Conservation (phyloP, 352 stramenopile genomes). For the Phytophthora lateralis region DNA sequence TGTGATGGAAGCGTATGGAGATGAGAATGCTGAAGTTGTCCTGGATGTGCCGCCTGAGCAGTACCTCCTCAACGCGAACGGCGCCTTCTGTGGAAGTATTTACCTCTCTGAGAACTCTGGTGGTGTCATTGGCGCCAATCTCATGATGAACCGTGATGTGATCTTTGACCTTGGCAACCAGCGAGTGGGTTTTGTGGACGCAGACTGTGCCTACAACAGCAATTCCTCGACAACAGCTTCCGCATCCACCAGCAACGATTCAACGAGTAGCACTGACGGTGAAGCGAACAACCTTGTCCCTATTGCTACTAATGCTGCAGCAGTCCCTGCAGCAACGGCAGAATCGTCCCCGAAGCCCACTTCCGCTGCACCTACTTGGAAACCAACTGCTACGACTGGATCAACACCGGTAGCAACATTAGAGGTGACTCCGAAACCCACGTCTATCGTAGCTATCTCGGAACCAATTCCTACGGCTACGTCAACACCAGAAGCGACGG, state of each 20-base stretch:
- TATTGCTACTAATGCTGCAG: conserved; percentile 9
- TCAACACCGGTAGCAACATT: conserved; percentile 7
- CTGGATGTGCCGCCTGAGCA: conserved; percentile 64
- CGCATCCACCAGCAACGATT: conserved; percentile 11
- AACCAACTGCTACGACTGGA: conserved; percentile 7
- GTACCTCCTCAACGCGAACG: conserved; percentile 62
- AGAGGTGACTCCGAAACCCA: not conserved
- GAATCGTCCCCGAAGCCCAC: conserved; percentile 1
- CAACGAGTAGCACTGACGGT: conserved; percentile 11
- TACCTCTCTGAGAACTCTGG: conserved; percentile 72
- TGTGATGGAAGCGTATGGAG: conserved; percentile 66
- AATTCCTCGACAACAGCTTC: conserved; percentile 8
- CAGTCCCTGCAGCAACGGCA: not conserved
- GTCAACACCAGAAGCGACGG: conserved; percentile 14
- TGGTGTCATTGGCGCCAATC: conserved; percentile 82
- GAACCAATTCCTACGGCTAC: conserved; percentile 2
- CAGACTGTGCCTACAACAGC: conserved; percentile 51
- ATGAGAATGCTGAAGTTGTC: conserved; percentile 61
- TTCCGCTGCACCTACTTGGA: conserved; percentile 8
- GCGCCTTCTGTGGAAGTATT: conserved; percentile 65
- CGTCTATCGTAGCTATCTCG: not conserved
- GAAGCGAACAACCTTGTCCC: conserved; percentile 15
- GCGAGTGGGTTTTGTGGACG: conserved; percentile 80
- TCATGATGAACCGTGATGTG: conserved; percentile 85
- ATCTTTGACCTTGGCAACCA: conserved; percentile 79